Conservation (phyloP, 2,329 filamentous ascomycete genomes). For the Aspergillus awamori region DNA sequence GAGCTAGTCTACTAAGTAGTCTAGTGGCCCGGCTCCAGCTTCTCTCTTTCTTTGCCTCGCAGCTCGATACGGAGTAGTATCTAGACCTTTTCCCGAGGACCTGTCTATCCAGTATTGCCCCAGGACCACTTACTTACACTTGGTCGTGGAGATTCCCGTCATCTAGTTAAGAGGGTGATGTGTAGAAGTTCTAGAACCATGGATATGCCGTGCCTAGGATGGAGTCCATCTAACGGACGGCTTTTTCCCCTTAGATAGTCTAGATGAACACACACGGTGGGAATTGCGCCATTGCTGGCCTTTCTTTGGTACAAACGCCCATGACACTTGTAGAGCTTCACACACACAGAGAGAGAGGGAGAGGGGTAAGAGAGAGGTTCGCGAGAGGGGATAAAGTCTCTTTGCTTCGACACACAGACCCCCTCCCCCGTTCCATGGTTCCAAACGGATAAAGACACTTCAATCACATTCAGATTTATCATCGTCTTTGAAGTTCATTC, state of each 20-base stretch:
- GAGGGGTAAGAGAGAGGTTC: not conserved
- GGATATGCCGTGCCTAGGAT: constrained; percentile 2
- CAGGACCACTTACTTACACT: not conserved
- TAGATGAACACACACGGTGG: not conserved
- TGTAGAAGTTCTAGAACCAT: constrained; percentile 1
- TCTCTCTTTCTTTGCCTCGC: not conserved
- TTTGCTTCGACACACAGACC: not conserved
- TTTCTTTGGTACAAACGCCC: not conserved
- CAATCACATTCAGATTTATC: not conserved
- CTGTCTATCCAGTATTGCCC: not conserved
- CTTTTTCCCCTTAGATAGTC: not conserved
- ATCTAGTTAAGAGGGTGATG: not conserved
- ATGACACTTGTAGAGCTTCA: not conserved
- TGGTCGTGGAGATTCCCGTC: not conserved
- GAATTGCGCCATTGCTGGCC: not conserved
- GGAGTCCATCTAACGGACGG: not conserved
- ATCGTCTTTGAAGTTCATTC: not conserved
- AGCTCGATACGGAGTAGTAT: not conserved
- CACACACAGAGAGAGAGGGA: not conserved
- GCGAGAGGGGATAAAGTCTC: not conserved
- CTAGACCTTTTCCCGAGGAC: not conserved
- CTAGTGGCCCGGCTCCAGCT: too few relatives aligned
- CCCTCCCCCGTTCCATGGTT: not conserved
- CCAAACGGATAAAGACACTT: not conserved
- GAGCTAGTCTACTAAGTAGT: too few relatives aligned